Percentiles rank a stretch among this genome's conserved stretches.
Evolutionary conservation across 257 asterid species (phyloP).

Genomic region (Rhazya stricta): DNA sequence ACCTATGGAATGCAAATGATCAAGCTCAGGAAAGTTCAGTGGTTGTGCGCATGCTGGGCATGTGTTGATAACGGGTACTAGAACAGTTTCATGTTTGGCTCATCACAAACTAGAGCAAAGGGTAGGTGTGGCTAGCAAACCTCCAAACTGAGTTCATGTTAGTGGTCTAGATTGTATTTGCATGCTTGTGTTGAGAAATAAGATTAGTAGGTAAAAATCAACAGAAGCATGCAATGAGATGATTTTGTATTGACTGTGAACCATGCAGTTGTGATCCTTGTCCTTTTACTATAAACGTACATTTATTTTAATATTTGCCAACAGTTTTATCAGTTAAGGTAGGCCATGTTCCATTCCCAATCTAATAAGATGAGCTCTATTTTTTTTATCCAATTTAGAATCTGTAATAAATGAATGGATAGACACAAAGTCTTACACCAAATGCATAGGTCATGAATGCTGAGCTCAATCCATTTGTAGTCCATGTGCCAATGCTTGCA

Average conservation of each 20-base stretch:
- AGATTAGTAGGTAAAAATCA: neutral
- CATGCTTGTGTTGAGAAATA: neutral
- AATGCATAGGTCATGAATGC: neutral
- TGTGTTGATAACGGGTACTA: too few species aligned
- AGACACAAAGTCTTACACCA: neutral
- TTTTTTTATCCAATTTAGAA: neutral
- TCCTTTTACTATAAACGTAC: too few species aligned
- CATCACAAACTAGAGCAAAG: too few species aligned
- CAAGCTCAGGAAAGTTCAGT: neutral
- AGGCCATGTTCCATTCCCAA: neutral
- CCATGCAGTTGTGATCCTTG: neutral
- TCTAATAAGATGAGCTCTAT: neutral
- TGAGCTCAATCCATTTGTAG: too few species aligned
- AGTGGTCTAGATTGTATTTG: neutral
- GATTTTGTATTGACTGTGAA: neutral
- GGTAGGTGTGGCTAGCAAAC: neutral
- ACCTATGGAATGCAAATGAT: neutral
- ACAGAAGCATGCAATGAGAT: neutral
- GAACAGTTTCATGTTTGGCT: too few species aligned
- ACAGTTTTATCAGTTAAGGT: neutral
- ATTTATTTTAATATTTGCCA: neutral
- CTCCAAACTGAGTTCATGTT: neutral
- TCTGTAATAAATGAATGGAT: neutral
- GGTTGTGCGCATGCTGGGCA: neutral
- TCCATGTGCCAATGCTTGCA: too few species aligned